Evolutionary conservation across 352 stramenopile species (phyloP).

Genomic region (Pythium dissotocum): DNA sequence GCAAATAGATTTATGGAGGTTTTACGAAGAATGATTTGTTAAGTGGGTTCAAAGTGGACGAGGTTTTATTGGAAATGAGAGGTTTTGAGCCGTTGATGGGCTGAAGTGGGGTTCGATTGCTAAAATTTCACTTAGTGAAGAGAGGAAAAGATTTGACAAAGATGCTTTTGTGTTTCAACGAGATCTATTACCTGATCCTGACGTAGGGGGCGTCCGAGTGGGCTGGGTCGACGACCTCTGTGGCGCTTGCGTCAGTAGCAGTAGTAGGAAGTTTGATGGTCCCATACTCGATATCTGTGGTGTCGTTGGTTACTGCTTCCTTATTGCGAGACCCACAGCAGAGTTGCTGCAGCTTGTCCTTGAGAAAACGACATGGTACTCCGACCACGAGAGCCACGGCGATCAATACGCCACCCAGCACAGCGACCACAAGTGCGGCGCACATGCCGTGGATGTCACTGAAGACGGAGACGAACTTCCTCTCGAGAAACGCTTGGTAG

Average conservation of each 20-base stretch:
- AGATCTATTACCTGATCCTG: background rate
- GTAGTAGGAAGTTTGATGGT: background rate
- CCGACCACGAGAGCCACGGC: background rate
- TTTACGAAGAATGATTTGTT: background rate
- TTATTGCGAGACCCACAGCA: background rate
- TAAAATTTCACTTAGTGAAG: background rate
- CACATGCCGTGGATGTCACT: conserved; percentile 3
- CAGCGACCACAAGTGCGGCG: background rate
- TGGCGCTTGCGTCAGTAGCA: background rate
- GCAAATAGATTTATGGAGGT: background rate
- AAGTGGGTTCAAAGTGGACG: background rate
- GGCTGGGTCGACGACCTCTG: background rate
- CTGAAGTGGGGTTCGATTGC: background rate
- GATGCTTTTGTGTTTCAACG: too few species aligned
- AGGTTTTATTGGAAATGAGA: background rate
- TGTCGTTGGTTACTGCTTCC: background rate
- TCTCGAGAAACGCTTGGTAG: background rate
- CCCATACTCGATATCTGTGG: background rate
- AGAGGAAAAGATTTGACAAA: too few species aligned
- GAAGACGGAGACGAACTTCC: conserved; percentile 3
- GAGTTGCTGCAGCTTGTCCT: background rate
- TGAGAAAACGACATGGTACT: background rate
- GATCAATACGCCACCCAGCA: background rate
- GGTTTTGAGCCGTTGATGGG: background rate
- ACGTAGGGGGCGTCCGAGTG: background rate